Evolutionary conservation across 2,329 filamentous ascomycete genomes (phyloP).

Genomic region (Ceratocystis colombiana): DNA sequence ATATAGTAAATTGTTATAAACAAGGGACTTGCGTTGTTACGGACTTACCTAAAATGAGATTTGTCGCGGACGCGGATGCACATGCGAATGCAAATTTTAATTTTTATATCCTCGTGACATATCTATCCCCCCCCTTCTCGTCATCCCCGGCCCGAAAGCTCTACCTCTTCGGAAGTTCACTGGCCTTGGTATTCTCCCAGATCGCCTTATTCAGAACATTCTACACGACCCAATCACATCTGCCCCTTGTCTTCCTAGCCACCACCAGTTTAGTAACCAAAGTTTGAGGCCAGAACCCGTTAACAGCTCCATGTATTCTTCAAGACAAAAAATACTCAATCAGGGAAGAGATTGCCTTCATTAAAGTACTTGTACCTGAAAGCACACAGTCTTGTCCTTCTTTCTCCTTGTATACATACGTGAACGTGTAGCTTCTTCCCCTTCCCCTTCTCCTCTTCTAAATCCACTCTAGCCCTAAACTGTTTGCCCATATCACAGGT

Average conservation of each 20-base stretch:
- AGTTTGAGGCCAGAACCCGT: constrained; percentile 11
- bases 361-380: neutral
- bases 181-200: neutral
- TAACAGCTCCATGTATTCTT: neutral
- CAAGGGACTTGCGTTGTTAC: neutral
- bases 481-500: neutral
- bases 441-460: neutral
- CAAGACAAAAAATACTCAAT: neutral
- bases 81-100: neutral
- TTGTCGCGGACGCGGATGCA: neutral
- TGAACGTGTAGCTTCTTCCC: neutral
- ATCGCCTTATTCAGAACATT: neutral
- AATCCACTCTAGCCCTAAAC: neutral
- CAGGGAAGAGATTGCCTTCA: neutral
- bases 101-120: neutral
- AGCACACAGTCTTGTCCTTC: neutral
- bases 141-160: neutral
- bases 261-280: neutral
- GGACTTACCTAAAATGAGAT: neutral
- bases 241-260: neutral
- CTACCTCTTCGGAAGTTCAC: neutral
- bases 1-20: neutral
- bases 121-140: neutral
- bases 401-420: neutral
- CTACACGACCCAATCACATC: neutral